Base-by-base conservation (phyloP, 2,329 filamentous ascomycete genomes). In the Thielaviopsis punctulata region DNA sequence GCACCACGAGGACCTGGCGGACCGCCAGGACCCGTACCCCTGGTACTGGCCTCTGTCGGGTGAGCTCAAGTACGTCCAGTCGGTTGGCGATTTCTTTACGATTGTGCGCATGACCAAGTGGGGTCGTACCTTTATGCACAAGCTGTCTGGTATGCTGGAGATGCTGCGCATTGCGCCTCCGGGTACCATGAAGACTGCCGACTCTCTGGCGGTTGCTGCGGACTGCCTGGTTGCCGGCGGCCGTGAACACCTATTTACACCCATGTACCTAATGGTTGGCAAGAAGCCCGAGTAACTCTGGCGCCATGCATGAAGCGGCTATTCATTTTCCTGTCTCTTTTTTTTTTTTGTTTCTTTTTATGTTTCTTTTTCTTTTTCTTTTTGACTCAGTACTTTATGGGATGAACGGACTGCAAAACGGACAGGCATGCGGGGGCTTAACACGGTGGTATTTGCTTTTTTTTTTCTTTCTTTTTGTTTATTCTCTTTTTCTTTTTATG, bases 221-320 rank as follows among this genome's bases (percentile, higher is more conserved):
- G 89, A 95, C 67, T 84, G 79, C 61, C 72, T 96, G 49, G 89
- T 95, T 21, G 86, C 85, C 47, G 90, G 90, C 67, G 90, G 81
- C 33, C 78, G 80, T 65, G 75, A 89, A 71, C 85, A 94, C 66
- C 76, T 96, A n/a, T 96, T 96, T 70, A 96, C 90, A 1, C 90
- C 90, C 53, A 96, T 96, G 90, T 95, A 95, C 70, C 73, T 96
- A 63, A 95, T 95, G 86, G 79, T 95, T 55, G 90, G 80, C 56
- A 80, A 86, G 69, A 95, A 95, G 75, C 87, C 90, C 6, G 53
- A 55, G 53, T 55, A 52, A 52, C 43, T 19, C 5, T 6, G 23
- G 36, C 45, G n/a, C 39, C 19, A 6, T 10, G 18, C 1, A 51
- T 10, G 25, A 27, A 21, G 45, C 9, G 9, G 22, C n/a, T 22